These are phyloP conservation scores for Venturia carpophila DNA, from an alignment of 2,329 filamentous ascomycete genomes.

Conservation along the genomic window DNA sequence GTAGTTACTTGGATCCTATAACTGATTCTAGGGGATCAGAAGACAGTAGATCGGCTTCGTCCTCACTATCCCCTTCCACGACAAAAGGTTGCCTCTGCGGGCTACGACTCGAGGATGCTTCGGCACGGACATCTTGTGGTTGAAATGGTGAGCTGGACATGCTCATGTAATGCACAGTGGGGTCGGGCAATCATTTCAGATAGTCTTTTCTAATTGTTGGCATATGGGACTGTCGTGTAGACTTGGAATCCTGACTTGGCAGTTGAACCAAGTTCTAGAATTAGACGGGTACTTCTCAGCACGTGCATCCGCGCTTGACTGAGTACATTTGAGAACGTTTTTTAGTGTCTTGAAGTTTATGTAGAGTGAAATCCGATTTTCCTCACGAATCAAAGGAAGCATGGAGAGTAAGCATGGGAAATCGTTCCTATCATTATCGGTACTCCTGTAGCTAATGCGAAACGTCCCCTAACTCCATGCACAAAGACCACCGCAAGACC, in stretches of 20 bases:
- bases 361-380: neutral
- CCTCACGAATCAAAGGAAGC: neutral
- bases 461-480: neutral
- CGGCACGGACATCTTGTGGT: neutral
- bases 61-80: slow-evolving; percentile 38
- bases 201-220: neutral
- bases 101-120: slow-evolving; percentile 15
- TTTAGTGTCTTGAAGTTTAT: neutral
- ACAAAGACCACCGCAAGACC: neutral
- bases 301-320: neutral
- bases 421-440: neutral
- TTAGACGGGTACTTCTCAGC: neutral
- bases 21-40: slow-evolving; percentile 50
- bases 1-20: slow-evolving; percentile 37
- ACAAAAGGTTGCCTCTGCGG: slow-evolving; percentile 18
- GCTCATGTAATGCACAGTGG: slow-evolving; percentile 3
- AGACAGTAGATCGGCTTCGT: slow-evolving; percentile 44
- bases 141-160: slow-evolving; percentile 18
- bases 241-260: neutral
- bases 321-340: neutral
- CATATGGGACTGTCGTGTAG: neutral
- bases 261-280: neutral
- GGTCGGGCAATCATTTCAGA: neutral
- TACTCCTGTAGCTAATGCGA: slow-evolving; percentile 3
- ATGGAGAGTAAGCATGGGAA: neutral